Base-by-base conservation (phyloP, 1,284 basidiomycete species). In the Laetiporus sulphureus region DNA sequence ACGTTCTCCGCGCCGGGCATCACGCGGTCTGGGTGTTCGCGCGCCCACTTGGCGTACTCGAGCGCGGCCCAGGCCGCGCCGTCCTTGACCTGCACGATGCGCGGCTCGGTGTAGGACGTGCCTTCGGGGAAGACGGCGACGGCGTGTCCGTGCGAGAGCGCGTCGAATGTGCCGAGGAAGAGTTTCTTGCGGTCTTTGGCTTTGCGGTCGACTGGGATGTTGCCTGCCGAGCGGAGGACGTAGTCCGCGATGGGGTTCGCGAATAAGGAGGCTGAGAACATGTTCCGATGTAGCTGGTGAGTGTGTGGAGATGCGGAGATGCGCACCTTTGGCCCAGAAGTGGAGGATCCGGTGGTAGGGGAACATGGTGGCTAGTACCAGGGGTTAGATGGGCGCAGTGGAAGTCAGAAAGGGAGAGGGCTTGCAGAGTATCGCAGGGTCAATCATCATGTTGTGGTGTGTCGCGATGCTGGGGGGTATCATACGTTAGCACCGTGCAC, bases 81-180 rank as follows among this genome's bases (percentile, higher is more conserved):
- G 54, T 97, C 91, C 62, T 98, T 98, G 56, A 98, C 77, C 47
- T 91, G 85, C 73, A 94, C 87, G 56, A 98, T 86, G 44, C 80
- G 77, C 3, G 93, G 91, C 57, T 94, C 89, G 1, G 93, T 96
- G 58, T 88, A 88, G 54, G 83, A 85, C 20, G 84, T 87, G 27
- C 93, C 94, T 63, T 98, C 94, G 1, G 95, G 95, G 60, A 98
- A 98, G 31, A 98, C 72, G 5, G 91, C 94, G 40, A 98, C 89
- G 16, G 81, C 85, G 47, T 85, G 77, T 18, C 84, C 88, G 13
- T 70, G 68, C 10, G 82, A 74, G 36, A 98, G 73, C 2, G 87
- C 86, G 51, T 93, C 84, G 55, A 97, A 87, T 0, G 93, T 96
- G 19, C 91, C 88, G 47, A 77, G 76, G 67, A 96, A 95, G n/a